Base-by-base conservation (phyloP, 345 rosid species). In the Capsella bursapastoris region DNA sequence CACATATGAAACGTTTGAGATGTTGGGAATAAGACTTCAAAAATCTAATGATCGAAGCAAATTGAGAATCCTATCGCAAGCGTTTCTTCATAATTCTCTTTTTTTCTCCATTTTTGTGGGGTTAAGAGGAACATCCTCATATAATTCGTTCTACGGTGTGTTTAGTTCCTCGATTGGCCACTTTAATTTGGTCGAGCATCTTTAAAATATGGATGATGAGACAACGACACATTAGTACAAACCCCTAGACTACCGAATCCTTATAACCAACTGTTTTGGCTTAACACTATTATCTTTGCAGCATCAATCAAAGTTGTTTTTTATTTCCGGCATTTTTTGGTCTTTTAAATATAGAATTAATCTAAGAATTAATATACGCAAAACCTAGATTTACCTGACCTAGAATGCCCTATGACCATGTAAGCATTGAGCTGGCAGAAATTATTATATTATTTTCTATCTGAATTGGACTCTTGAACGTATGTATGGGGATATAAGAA, bases 121-220 rank as follows among this genome's bases (percentile, higher is more conserved):
- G 56, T 15, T 64, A 3, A 3, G 40, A 47, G 53, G 41, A 48
- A 9, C 16, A 49, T 47, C 22, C 32, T 18, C 12, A 4, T 15
- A 29, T 15, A 34, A 3, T 41, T 41, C 13, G 32, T 15, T 64
- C 6, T 22, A 13, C 8, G 11, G n/a, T 47, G 28, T 15, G 49
- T 8, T 47, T 64, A 31, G n/a, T 32, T 48, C 25, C 58, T 8
- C 2, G 25, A 22, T 22, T 22, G 47, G 14, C 22, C 47, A 66
- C 7, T 10, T 41, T 41, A 41, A 41, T 29, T 49, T 50, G 32
- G 47, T 49, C 59, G 71, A 66, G n/a, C 45, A 51, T 52, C 35
- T 37, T 29, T 66, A 22, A 53, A n/a, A 41, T 12, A 28, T 11
- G 8, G 6, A 2, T 29, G 41, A 38, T 8, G 41, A 38, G 12